Evolutionary conservation across 345 rosid genomes (phyloP), one percentile per base, ranked within the genome.

Genomic region (Euclidium syriacum): DNA sequence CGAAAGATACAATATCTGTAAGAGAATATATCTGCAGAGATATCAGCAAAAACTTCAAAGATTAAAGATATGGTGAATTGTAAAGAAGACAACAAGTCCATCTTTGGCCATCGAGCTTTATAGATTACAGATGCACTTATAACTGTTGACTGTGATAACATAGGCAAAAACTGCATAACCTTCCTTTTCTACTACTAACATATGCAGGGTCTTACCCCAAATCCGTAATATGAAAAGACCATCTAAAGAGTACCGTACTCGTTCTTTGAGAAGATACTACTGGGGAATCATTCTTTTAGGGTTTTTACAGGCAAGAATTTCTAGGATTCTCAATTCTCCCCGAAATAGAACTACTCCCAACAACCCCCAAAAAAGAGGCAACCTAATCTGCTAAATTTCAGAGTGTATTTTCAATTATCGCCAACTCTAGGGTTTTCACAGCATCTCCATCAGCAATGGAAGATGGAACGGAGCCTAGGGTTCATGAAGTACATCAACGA

Each of bases 341-440:
- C 25, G 16, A 50, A 29, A 16, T 20, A 17, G 10, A 52, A 33
- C 22, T 30, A 52, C 10, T 6, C 6, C 11, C 12, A 20, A n/a
- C 12, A 55, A 54, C 16, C 30, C 30, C 11, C 8, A 0, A 16
- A 19, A 48, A 27, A 9, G n/a, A n/a, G 3, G 12, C 5, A 52
- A 22, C 20, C 30, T 43, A 43, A 58, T 3, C 15, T 18, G 40
- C 22, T 43, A 32, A 44, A 30, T 19, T 41, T 1, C 10, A 17
- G 26, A 33, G 5, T 44, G 10, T 3, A 60, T 1, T 32, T 20
- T 18, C 17, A 3, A 47, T 7, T 11, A 11, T 20, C 9, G 20
- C 43, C 15, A 59, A 49, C 59, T 32, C 18, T 51, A 58, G 42
- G 67, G 67, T 24, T 65, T 41, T 7, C 41, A 22, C 16, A 33